phyloP scores from a whole-genome alignment of 441 rosid species.

The Jatropha podagrica region DNA sequence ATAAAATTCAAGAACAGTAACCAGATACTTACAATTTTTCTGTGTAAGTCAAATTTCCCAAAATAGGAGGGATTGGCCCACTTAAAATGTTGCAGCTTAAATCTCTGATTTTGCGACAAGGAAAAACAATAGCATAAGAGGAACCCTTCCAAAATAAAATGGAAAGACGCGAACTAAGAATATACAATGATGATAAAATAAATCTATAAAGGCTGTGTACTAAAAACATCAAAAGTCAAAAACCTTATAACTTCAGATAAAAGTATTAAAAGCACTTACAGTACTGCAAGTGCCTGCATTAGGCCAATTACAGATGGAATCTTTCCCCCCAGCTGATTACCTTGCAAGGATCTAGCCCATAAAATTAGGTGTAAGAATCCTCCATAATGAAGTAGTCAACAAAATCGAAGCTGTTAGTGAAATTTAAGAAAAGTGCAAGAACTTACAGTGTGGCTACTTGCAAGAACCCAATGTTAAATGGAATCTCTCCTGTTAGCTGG shows the following conservation, averaged over 20 bases:
- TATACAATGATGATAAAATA: background rate
- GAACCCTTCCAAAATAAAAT: background rate
- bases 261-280: constrained; percentile 53
- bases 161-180: background rate
- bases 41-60: constrained; percentile 83
- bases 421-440: constrained; percentile 4
- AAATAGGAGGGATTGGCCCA: constrained; percentile 81
- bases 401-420: background rate
- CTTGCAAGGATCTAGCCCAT: constrained; percentile 78
- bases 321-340: constrained; percentile 71
- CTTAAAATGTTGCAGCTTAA: constrained; percentile 78
- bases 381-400: constrained; percentile 6
- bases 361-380: constrained; percentile 14
- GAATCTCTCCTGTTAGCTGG: constrained; percentile 82
- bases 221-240: background rate
- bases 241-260: background rate
- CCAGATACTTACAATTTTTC: constrained; percentile 68
- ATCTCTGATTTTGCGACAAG: constrained; percentile 50
- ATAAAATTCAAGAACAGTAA: constrained; percentile 8
- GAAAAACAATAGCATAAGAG: background rate
- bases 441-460: constrained; percentile 95
- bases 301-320: constrained; percentile 92
- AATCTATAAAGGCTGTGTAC: background rate
- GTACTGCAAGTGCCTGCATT: constrained; percentile 98
- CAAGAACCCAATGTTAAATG: constrained; percentile 92